Conservation (phyloP, 805 yeast genomes). For the Kodamaea hsintzibuensis region DNA sequence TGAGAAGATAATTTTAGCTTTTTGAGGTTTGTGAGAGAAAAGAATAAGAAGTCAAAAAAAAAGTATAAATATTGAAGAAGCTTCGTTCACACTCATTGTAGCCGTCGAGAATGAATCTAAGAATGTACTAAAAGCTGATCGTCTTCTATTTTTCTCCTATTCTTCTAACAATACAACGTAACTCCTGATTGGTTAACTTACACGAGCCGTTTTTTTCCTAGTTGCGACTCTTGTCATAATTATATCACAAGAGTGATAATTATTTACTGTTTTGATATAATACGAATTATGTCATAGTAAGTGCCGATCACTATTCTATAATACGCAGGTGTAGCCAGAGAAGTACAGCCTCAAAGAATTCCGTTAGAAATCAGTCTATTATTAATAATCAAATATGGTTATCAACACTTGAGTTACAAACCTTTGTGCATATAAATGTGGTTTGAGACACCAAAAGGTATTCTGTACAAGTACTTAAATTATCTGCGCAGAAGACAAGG, state of each 20-base stretch:
- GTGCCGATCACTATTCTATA: not conserved
- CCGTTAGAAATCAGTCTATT: not conserved
- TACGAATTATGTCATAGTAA: not conserved
- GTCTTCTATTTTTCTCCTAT: not conserved
- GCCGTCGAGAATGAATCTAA: not conserved
- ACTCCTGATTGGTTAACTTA: not conserved
- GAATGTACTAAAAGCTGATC: not conserved
- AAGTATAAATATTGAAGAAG: not conserved
- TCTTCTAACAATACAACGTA: not conserved
- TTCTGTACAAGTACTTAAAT: not conserved
- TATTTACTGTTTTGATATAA: not conserved
- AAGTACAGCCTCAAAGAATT: not conserved
- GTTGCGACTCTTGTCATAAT: not conserved
- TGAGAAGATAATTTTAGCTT: not conserved
- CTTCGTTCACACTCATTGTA: not conserved
- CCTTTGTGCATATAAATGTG: not conserved
- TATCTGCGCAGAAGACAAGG: not conserved
- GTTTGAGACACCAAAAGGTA: not conserved
- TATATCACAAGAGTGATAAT: not conserved
- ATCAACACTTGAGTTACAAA: not conserved
- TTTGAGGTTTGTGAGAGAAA: not conserved
- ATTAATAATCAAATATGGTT: not conserved
- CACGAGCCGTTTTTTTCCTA: conserved; percentile 1
- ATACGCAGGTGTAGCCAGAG: not conserved
- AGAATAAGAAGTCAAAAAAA: not conserved